Evolutionary conservation across 495 filamentous ascomycete species (phyloP).

Genomic region (Penicillium egyptiacum): DNA sequence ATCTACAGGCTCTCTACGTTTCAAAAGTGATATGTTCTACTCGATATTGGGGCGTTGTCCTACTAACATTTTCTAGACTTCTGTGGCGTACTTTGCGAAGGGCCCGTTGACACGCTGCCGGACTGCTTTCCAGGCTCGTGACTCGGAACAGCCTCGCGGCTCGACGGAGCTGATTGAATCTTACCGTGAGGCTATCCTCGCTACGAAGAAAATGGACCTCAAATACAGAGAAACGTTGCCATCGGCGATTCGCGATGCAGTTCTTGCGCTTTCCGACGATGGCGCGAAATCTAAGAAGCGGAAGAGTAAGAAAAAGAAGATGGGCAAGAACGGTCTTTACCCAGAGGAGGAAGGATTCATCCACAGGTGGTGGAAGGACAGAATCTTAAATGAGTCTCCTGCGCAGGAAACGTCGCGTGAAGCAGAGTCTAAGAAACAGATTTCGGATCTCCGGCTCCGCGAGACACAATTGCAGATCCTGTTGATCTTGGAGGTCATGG

Average conservation of each 20-base stretch:
- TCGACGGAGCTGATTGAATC: constrained; percentile 60
- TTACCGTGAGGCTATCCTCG: constrained; percentile 68
- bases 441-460: constrained; percentile 65
- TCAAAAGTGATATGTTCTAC: constrained; percentile 62
- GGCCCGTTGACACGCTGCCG: constrained; percentile 88
- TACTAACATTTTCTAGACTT: constrained; percentile 55
- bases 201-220: constrained; percentile 74
- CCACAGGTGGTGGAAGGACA: constrained; percentile 72
- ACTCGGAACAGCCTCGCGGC: constrained; percentile 35
- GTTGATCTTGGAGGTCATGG: constrained; percentile 82
- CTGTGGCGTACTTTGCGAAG: constrained; percentile 95
- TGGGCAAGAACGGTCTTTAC: constrained; percentile 77
- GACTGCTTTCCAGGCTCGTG: constrained; percentile 65
- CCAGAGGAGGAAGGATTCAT: constrained; percentile 72
- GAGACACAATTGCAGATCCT: constrained; percentile 92
- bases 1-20: constrained; percentile 84
- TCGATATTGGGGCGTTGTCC: neutral
- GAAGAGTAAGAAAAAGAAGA: constrained; percentile 67
- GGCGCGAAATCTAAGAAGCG: constrained; percentile 53
- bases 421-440: constrained; percentile 54
- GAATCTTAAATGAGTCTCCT: constrained; percentile 42
- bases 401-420: constrained; percentile 47
- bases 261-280: constrained; percentile 62
- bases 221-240: constrained; percentile 83
- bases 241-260: constrained; percentile 61